A percentile compares a stretch with the other conserved stretches of the same genome.
phyloP scores from a whole-genome alignment of 2,329 filamentous ascomycete genomes.

The Huntiella abstrusa region DNA sequence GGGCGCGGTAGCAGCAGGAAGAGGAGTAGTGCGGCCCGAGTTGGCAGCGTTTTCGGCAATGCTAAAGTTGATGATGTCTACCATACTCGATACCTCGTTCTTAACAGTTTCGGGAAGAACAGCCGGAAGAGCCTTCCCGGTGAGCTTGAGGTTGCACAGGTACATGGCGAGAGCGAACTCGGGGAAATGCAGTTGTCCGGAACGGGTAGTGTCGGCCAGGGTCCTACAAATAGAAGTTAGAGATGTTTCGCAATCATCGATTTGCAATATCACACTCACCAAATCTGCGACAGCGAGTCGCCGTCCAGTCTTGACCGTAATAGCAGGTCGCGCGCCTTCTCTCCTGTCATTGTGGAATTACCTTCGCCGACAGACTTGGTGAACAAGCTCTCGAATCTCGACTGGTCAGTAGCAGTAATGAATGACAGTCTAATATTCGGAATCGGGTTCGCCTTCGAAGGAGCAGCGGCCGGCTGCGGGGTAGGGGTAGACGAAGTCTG shows the following conservation, averaged over 20 bases:
- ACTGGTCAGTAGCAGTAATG: constrained; percentile 84
- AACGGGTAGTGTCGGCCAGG: constrained; percentile 85
- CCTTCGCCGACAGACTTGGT: constrained; percentile 78
- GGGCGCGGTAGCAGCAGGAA: constrained; percentile 31
- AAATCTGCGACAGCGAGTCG: constrained; percentile 78
- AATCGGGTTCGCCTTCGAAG: constrained; percentile 51
- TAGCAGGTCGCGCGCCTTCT: constrained; percentile 79
- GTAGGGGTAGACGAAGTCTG: constrained; percentile 43
- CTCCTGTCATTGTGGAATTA: constrained; percentile 73
- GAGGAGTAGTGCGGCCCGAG: constrained; percentile 27
- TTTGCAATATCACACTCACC: constrained; percentile 32
- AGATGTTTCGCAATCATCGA: neutral
- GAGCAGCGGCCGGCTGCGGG: constrained; percentile 24
- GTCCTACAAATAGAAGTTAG: constrained; percentile 37
- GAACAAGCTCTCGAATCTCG: constrained; percentile 94
- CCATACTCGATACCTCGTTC: constrained; percentile 98
- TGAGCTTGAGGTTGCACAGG: constrained; percentile 82
- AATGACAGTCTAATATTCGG: constrained; percentile 90
- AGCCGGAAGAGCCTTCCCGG: constrained; percentile 61
- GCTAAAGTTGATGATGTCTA: constrained; percentile 95
- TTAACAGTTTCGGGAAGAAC: constrained; percentile 65
- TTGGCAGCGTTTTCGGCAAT: constrained; percentile 51
- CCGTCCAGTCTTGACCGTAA: constrained; percentile 77
- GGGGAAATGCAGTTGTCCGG: constrained; percentile 87
- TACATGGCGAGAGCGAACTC: constrained; percentile 98